Conservation (phyloP, 306 rosid species). For the Alnus glutinosa region DNA sequence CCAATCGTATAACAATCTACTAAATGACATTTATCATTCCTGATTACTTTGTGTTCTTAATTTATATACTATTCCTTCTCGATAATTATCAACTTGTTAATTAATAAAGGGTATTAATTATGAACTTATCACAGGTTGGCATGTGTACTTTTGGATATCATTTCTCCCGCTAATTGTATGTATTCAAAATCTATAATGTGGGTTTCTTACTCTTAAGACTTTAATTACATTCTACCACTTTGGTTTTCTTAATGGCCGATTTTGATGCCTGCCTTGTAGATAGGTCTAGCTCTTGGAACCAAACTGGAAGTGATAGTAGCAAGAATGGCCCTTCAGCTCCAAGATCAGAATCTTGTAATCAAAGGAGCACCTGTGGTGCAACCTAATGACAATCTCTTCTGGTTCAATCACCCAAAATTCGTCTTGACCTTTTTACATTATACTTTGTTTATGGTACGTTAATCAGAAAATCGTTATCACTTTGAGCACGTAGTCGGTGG, state of each 20-base stretch:
- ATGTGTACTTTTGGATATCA: constrained; percentile 57
- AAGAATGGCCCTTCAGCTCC: constrained; percentile 45
- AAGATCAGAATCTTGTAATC: constrained; percentile 31
- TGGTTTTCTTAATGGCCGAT: neutral
- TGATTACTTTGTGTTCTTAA: too few species aligned
- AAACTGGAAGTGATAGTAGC: constrained; percentile 59
- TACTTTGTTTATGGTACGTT: constrained; percentile 49
- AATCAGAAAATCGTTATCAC: neutral
- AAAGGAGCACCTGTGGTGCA: constrained; percentile 59
- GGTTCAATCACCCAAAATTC: constrained; percentile 53
- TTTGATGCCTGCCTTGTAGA: constrained; percentile 24
- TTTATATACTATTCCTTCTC: too few species aligned
- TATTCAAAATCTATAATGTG: neutral
- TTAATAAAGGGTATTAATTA: neutral
- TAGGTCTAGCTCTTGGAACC: constrained; percentile 51
- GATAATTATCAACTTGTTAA: neutral
- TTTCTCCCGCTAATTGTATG: constrained; percentile 56
- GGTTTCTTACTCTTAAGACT: neutral
- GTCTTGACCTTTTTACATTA: constrained; percentile 51
- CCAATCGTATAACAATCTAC: too few species aligned
- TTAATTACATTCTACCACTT: neutral
- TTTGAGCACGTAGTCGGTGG: neutral
- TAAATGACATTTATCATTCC: too few species aligned
- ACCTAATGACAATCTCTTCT: constrained; percentile 55
- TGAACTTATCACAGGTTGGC: constrained; percentile 48